phyloP scores from a whole-genome alignment of 1,284 basidiomycete species.

The Ganoderma multipileum region DNA sequence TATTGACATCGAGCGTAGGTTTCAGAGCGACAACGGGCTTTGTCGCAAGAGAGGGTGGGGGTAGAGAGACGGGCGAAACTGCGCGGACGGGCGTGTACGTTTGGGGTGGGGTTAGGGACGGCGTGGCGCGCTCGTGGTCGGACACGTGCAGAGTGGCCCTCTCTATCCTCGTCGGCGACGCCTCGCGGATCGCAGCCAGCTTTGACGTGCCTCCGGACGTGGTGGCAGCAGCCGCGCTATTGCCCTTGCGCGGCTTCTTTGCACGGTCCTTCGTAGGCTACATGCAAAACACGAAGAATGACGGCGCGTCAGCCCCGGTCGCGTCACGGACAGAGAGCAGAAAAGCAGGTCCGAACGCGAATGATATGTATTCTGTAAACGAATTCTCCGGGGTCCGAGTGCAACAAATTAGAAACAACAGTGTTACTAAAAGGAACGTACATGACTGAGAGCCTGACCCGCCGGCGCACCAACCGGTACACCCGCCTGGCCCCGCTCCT shows the following conservation, averaged over 20 bases:
- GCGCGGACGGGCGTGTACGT: constrained; percentile 11
- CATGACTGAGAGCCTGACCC: constrained; percentile 77
- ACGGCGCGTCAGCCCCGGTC: constrained; percentile 32
- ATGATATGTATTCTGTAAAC: constrained; percentile 12
- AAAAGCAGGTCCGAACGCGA: constrained; percentile 29
- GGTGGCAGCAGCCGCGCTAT: constrained; percentile 32
- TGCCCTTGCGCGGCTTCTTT: constrained; percentile 64
- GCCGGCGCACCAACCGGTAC: constrained; percentile 44
- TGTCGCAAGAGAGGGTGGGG: constrained; percentile 12
- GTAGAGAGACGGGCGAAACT: constrained; percentile 18
- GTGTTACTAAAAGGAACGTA: constrained; percentile 79
- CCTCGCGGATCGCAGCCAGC: constrained; percentile 23
- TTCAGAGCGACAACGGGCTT: constrained; percentile 19
- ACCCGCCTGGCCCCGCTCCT: constrained; percentile 34
- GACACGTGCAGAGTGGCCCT: background rate
- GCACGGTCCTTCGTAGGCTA: constrained; percentile 77
- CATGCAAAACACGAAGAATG: constrained; percentile 29
- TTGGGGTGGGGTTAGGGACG: constrained; percentile 12
- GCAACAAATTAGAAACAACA: constrained; percentile 31
- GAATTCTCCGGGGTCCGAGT: constrained; percentile 14
- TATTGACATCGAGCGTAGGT: constrained; percentile 21
- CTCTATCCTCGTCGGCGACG: constrained; percentile 19
- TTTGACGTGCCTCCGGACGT: constrained; percentile 10
- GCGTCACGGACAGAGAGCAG: constrained; percentile 26
- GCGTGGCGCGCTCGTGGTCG: background rate